Conservation (phyloP, 129 eudicot species). For the carrot (Daucus carota) region DNA sequence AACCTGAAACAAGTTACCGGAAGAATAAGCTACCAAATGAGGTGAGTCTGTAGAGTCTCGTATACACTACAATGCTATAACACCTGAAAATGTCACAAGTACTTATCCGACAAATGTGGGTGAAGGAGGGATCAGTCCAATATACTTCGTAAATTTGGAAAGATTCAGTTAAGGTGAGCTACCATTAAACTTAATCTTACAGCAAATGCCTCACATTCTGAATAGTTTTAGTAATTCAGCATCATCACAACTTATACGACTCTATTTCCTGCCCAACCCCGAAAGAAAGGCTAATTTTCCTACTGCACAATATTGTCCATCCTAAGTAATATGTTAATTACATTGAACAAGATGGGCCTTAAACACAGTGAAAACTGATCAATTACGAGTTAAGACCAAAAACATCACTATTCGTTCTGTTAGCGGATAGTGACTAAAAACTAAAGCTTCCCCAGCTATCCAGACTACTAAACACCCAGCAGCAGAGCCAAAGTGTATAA, state of each 20-base stretch:
- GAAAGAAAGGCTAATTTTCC: not conserved
- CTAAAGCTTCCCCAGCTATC: not conserved
- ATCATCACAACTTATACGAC: not conserved
- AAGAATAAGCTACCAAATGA: not conserved
- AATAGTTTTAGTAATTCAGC: not conserved
- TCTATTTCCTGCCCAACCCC: not conserved
- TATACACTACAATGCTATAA: not conserved
- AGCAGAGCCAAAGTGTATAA: not conserved
- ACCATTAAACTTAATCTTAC: not conserved
- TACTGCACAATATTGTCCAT: not conserved
- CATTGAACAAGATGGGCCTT: not conserved
- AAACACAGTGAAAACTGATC: not conserved
- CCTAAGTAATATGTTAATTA: not conserved
- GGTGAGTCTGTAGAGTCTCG: not conserved
- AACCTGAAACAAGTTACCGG: slow-evolving; percentile 36
- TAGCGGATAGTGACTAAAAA: not conserved
- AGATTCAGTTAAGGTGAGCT: not conserved
- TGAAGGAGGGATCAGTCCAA: not conserved
- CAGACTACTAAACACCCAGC: not conserved
- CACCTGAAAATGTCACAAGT: not conserved
- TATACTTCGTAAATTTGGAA: not conserved
- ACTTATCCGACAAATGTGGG: not conserved
- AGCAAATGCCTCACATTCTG: not conserved
- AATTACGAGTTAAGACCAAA: not conserved
- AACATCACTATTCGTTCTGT: not conserved